Evolutionary conservation across 345 rosid species (phyloP).

Genomic region (Boechera stricta): DNA sequence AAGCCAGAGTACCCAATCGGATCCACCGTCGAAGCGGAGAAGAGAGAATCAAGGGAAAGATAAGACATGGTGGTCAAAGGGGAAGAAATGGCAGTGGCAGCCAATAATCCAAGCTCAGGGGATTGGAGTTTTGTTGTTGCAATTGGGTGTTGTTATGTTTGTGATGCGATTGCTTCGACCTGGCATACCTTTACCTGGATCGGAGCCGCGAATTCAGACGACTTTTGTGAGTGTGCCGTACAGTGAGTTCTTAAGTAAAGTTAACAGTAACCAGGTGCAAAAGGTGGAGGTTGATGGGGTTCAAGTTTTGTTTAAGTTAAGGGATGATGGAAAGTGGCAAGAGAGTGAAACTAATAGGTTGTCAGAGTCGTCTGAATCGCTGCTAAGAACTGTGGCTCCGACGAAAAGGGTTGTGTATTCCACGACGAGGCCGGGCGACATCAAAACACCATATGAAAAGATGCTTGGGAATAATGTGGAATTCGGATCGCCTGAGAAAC

Average conservation of each 20-base stretch:
- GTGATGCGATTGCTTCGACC: constrained; percentile 88
- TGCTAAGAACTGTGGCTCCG: constrained; percentile 64
- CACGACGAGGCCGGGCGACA: constrained; percentile 79
- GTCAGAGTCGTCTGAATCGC: constrained; percentile 66
- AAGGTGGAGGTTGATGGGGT: constrained; percentile 94
- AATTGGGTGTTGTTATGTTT: constrained; percentile 77
- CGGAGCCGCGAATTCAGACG: constrained; percentile 75
- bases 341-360: constrained; percentile 56
- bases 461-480: constrained; percentile 92
- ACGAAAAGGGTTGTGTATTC: constrained; percentile 75
- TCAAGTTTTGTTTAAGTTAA: constrained; percentile 81
- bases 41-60: constrained; percentile 61
- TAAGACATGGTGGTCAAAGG: constrained; percentile 72
- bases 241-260: constrained; percentile 82
- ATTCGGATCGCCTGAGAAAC: constrained; percentile 89
- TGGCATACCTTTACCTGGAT: constrained; percentile 82
- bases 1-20: constrained; percentile 43
- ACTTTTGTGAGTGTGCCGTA: constrained; percentile 76
- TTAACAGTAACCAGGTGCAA: constrained; percentile 67
- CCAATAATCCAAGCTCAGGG: constrained; percentile 81
- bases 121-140: constrained; percentile 76
- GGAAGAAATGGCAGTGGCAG: constrained; percentile 76
- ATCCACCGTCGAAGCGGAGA: constrained; percentile 53
- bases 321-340: constrained; percentile 52
- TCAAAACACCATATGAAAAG: constrained; percentile 90